A percentile compares a stretch with the other conserved stretches of the same genome.
phyloP scores from a whole-genome alignment of 169 alveolate genomes.

The Amoebophrya sp. region DNA sequence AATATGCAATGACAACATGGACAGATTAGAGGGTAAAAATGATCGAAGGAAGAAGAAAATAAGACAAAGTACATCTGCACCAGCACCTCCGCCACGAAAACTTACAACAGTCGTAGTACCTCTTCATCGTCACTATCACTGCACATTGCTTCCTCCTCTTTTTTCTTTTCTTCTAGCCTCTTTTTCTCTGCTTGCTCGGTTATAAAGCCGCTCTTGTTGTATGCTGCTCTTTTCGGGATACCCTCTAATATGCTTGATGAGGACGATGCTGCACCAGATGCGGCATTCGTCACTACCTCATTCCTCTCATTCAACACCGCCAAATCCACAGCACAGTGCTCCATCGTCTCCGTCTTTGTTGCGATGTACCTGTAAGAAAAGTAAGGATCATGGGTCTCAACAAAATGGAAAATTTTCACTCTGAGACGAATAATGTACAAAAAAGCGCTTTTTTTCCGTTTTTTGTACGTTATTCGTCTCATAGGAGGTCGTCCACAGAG shows the following conservation, averaged over 20 bases:
- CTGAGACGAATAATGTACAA: too few relatives aligned
- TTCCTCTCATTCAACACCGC: background rate
- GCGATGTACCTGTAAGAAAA: conserved; percentile 11
- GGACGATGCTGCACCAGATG: too few relatives aligned
- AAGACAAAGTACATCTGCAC: background rate
- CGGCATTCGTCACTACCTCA: background rate
- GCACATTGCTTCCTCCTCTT: background rate
- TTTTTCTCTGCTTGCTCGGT: background rate
- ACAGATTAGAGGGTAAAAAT: background rate
- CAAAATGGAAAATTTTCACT: too few relatives aligned
- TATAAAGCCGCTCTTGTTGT: background rate
- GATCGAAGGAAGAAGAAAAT: background rate
- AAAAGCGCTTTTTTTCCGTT: too few relatives aligned
- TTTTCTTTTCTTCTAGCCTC: background rate
- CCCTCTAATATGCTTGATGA: background rate
- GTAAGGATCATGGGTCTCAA: too few relatives aligned
- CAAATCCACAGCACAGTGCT: conserved; percentile 2
- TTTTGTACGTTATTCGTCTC: too few relatives aligned
- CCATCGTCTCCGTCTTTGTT: background rate
- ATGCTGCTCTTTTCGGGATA: background rate
- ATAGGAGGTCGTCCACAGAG: too few relatives aligned
- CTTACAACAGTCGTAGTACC: background rate
- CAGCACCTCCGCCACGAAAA: background rate
- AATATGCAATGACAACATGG: background rate
- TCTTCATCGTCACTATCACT: background rate